Percentiles rank a stretch among this genome's conserved stretches.
Conservation (phyloP, 352 stramenopile species). For the Peronospora farinosa region DNA sequence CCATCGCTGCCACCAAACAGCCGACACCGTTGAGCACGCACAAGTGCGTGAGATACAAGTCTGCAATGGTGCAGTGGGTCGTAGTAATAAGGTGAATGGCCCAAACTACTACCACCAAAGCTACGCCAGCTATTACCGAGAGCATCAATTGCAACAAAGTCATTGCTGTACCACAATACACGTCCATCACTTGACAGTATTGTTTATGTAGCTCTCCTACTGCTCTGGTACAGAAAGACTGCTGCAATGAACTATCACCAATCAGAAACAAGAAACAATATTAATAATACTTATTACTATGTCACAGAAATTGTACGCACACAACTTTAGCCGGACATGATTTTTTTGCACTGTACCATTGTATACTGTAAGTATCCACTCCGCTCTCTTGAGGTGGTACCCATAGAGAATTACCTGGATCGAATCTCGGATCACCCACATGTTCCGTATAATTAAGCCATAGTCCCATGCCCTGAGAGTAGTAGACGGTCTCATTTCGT, state of each 20-base stretch:
- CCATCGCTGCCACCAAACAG: constrained; percentile 35
- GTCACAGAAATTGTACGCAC: too few relatives aligned
- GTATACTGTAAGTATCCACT: constrained; percentile 43
- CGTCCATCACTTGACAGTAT: constrained; percentile 63
- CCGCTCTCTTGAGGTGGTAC: constrained; percentile 55
- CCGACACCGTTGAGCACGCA: constrained; percentile 53
- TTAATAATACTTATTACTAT: background rate
- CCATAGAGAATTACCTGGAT: constrained; percentile 76
- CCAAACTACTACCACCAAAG: constrained; percentile 48
- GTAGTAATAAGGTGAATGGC: constrained; percentile 44
- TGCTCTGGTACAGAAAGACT: constrained; percentile 40
- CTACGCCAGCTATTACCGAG: constrained; percentile 42
- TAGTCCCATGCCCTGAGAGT: constrained; percentile 70
- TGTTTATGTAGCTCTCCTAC: constrained; percentile 67
- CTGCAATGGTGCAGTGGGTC: constrained; percentile 49
- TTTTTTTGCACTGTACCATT: constrained; percentile 41
- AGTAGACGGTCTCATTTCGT: constrained; percentile 42
- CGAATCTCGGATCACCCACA: constrained; percentile 54
- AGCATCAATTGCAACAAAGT: constrained; percentile 53
- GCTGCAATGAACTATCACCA: constrained; percentile 24
- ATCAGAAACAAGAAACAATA: background rate
- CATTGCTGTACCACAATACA: constrained; percentile 61
- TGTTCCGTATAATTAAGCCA: constrained; percentile 84
- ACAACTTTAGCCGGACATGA: too few relatives aligned
- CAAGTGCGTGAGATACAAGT: constrained; percentile 66